These are phyloP conservation scores for Trypanosomatidae sp. DNA, from an alignment of 208 protist species.

Conservation along the genomic window DNA sequence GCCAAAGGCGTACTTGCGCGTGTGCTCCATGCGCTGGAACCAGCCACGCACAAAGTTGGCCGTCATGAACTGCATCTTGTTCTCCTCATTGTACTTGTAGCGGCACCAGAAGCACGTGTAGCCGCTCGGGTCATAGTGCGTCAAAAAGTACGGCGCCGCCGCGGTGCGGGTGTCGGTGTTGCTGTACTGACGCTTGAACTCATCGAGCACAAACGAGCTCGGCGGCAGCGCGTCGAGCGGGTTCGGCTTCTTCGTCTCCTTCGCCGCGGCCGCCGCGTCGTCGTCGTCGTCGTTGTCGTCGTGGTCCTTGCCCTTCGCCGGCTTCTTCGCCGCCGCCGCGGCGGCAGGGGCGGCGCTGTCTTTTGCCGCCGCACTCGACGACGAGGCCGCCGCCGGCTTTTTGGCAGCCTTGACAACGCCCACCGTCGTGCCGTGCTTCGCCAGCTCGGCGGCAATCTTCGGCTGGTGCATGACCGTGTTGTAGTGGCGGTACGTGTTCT, in stretches of 20 bases:
- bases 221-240: slow-evolving; percentile 38
- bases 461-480: slow-evolving; percentile 73
- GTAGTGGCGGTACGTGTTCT: slow-evolving; percentile 42
- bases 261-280: slow-evolving; percentile 26
- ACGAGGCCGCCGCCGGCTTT: slow-evolving; percentile 2
- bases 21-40: slow-evolving; percentile 82
- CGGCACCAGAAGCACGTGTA: slow-evolving; percentile 63
- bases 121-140: slow-evolving; percentile 41
- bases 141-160: slow-evolving; percentile 57
- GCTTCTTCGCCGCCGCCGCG: slow-evolving; percentile 15
- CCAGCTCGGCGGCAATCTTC: slow-evolving; percentile 46
- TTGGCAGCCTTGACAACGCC: slow-evolving; percentile 19
- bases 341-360: slow-evolving; percentile 13
- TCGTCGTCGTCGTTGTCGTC: slow-evolving; percentile 18
- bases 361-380: slow-evolving; percentile 12
- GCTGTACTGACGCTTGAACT: slow-evolving; percentile 68
- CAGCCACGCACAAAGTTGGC: slow-evolving; percentile 66
- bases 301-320: slow-evolving; percentile 7
- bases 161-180: slow-evolving; percentile 64
- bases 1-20: slow-evolving; percentile 74
- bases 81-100: slow-evolving; percentile 79
- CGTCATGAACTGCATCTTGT: slow-evolving; percentile 78
- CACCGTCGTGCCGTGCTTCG: slow-evolving; percentile 23
- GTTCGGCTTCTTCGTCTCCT: slow-evolving; percentile 63
- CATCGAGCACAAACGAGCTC: slow-evolving; percentile 55